Evolutionary conservation across 345 rosid species (phyloP).

Genomic region (Moricandia arvensis): DNA sequence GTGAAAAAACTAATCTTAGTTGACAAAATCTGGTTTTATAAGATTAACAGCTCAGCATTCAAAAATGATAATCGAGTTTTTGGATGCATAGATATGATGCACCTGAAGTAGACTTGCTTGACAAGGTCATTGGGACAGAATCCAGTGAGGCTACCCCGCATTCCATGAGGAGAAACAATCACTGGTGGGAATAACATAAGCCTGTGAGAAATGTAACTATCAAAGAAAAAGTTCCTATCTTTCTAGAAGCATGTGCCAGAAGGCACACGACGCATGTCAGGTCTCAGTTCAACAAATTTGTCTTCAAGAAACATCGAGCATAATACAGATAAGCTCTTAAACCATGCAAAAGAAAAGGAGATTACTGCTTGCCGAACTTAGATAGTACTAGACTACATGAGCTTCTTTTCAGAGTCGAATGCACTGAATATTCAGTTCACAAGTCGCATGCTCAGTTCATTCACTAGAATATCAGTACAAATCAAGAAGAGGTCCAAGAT

Average conservation of each 20-base stretch:
- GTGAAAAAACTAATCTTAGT: slow-evolving; percentile 10
- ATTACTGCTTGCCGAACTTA: slow-evolving; percentile 13
- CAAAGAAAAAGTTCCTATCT: slow-evolving; percentile 23
- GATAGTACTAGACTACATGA: slow-evolving; percentile 7
- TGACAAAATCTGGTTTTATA: slow-evolving; percentile 9
- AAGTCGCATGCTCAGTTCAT: slow-evolving; percentile 5
- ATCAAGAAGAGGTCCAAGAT: slow-evolving; percentile 19
- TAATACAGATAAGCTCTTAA: not conserved
- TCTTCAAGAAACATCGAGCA: slow-evolving; percentile 6
- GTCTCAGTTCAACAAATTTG: not conserved
- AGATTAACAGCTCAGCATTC: slow-evolving; percentile 1
- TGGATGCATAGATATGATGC: slow-evolving; percentile 12
- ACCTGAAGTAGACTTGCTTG: slow-evolving; percentile 90
- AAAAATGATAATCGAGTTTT: not conserved
- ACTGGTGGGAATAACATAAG: slow-evolving; percentile 51
- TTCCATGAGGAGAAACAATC: slow-evolving; percentile 96
- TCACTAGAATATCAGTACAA: not conserved
- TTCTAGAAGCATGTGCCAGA: slow-evolving; percentile 24
- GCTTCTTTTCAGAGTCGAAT: slow-evolving; percentile 7
- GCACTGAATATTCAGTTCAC: slow-evolving; percentile 5
- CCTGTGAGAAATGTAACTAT: slow-evolving; percentile 28
- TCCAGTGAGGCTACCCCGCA: slow-evolving; percentile 90
- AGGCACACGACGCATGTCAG: not conserved
- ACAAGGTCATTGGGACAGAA: slow-evolving; percentile 89
- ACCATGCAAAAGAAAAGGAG: not conserved